phyloP scores from a whole-genome alignment of 805 yeast species.

The Candida arabinofermentans region DNA sequence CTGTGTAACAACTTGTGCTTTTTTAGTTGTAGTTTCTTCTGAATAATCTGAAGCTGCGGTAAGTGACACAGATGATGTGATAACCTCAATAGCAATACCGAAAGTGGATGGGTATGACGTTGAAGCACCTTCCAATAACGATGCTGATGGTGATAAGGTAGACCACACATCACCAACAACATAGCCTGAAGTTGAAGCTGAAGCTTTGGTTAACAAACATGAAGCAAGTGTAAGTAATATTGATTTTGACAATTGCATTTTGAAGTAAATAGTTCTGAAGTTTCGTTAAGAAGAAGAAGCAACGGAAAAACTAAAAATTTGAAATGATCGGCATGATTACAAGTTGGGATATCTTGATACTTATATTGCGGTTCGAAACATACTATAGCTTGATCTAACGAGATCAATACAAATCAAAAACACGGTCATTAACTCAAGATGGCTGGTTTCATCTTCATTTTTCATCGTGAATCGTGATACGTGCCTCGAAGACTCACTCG shows the following conservation, averaged over 20 bases:
- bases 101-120: slow-evolving; percentile 54
- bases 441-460: slow-evolving; percentile 12
- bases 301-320: background rate
- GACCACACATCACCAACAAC: slow-evolving; percentile 60
- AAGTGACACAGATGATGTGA: slow-evolving; percentile 34
- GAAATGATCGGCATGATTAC: background rate
- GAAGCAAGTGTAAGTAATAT: background rate
- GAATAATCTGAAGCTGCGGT: slow-evolving; percentile 16
- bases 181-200: slow-evolving; percentile 32
- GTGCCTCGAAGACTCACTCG: too few species aligned
- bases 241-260: background rate
- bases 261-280: background rate
- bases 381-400: background rate
- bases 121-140: slow-evolving; percentile 46
- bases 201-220: slow-evolving; percentile 23
- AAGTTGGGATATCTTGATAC: too few species aligned
- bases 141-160: slow-evolving; percentile 60
- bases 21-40: slow-evolving; percentile 32
- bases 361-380: too few species aligned
- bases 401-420: slow-evolving; percentile 3
- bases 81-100: slow-evolving; percentile 64
- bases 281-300: too few species aligned
- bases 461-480: too few species aligned
- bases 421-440: slow-evolving; percentile 1
- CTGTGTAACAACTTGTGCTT: slow-evolving; percentile 32